phyloP scores from a whole-genome alignment of 345 rosid genomes.

The Schrenkiella parvula region DNA sequence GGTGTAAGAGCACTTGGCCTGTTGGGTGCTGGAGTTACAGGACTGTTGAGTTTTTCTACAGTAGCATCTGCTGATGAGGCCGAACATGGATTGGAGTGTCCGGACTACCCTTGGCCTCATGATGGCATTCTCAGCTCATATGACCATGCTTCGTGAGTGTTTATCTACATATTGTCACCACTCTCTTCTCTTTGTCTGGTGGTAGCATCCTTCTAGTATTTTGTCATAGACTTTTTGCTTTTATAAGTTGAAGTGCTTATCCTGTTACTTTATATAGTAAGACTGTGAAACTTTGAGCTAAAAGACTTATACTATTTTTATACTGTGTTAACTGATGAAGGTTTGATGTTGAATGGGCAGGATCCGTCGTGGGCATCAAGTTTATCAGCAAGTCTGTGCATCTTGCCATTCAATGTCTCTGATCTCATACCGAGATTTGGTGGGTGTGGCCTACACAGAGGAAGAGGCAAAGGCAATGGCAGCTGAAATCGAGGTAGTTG shows the following conservation, averaged over 20 bases:
- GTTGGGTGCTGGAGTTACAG: conserved; percentile 89
- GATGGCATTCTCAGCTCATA: conserved; percentile 94
- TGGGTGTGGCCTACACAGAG: conserved; percentile 98
- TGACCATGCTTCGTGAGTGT: conserved; percentile 97
- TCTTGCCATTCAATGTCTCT: conserved; percentile 99
- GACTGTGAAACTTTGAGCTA: background rate
- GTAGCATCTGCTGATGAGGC: conserved; percentile 97
- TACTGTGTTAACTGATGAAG: background rate
- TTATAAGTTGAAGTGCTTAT: background rate
- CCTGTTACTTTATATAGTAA: background rate
- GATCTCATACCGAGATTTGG: conserved; percentile 87
- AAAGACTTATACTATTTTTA: background rate
- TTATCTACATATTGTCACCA: background rate
- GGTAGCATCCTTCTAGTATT: background rate
- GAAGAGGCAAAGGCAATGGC: conserved; percentile 99
- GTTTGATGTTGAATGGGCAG: conserved; percentile 43
- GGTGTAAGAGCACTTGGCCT: conserved; percentile 61
- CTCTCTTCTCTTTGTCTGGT: background rate
- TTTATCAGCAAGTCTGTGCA: conserved; percentile 95
- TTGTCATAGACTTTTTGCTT: background rate
- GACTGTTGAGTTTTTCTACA: conserved; percentile 69
- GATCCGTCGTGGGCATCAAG: conserved; percentile 99
- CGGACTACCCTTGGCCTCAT: conserved; percentile 99
- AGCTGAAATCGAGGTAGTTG: conserved; percentile 96
- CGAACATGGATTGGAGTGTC: conserved; percentile 82